Evolutionary conservation across 176 grass and related monocot genomes (phyloP), one percentile per base, ranked within the genome.

Genomic region (Stipa capillata): DNA sequence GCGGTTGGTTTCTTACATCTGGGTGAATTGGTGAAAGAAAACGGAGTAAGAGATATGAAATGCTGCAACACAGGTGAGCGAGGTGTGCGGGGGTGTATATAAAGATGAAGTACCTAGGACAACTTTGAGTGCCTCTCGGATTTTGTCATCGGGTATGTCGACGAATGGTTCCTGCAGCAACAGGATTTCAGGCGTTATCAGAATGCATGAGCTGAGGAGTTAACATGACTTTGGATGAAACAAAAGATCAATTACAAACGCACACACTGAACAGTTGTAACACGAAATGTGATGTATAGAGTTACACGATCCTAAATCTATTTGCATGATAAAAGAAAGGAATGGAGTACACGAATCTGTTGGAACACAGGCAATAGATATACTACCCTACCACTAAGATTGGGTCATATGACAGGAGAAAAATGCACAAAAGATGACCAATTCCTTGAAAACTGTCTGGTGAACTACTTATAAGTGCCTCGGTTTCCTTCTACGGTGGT

Each of bases 91-190:
- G 28, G 9, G 9, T 72, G 20, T 7, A 42, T 21, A 72, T 4
- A 29, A 77, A 65, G 17, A 40, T 73, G 82, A 12, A 36, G 54
- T 90, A 96, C 93, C 93, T 68, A 96, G 81, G 28, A 96, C 82
- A 87, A 90, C 82, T 92, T 92, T 82, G 20, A 96, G 89, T 1
- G 93, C 93, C 40, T 92, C 93, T 32, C 73, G 77, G 23, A 92
- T 96, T 77, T 57, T 90, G 25, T 96, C 89, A 18, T 84, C 89
- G 1, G 89, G 93, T 27, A 92, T 96, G 44, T 68, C 73, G 40
- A 80, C 84, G 10, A 85, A 90, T 40, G 89, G 78, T 83, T 96
- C 89, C 89, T 96, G 84, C 79, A 84, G 50, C 2, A 68, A 82
- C 29, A 70, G 28, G 20, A 67, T 68, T 72, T 63, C 14, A 86